Percentiles rank a stretch among this genome's conserved stretches.
phyloP scores from a whole-genome alignment of 2,329 filamentous ascomycete genomes.

The Aspergillus transmontanensis region DNA sequence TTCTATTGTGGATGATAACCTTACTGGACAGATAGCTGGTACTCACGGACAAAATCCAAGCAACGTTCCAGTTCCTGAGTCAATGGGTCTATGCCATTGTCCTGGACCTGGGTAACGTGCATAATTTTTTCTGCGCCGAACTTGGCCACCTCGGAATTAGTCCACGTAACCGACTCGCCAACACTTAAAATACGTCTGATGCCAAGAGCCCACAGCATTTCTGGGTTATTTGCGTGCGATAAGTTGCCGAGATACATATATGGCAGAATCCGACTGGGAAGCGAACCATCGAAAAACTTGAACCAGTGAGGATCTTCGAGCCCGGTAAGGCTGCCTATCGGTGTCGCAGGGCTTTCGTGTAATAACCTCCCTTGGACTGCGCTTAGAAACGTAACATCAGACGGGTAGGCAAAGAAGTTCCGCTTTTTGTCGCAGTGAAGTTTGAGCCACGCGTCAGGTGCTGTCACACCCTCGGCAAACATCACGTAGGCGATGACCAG shows the following conservation, averaged over 20 bases:
- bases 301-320: constrained; percentile 73
- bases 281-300: constrained; percentile 78
- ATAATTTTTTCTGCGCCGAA: constrained; percentile 82
- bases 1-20: neutral
- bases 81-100: constrained; percentile 93
- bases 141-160: constrained; percentile 65
- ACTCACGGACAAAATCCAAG: constrained; percentile 87
- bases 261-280: constrained; percentile 83
- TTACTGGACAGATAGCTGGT: neutral
- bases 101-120: constrained; percentile 82
- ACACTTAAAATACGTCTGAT: constrained; percentile 89
- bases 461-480: constrained; percentile 79
- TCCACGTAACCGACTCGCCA: constrained; percentile 85
- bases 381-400: constrained; percentile 81
- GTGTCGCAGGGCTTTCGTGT: constrained; percentile 47
- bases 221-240: constrained; percentile 89
- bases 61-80: constrained; percentile 84
- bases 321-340: constrained; percentile 25
- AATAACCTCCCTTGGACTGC: constrained; percentile 76
- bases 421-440: constrained; percentile 78
- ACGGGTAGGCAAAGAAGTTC: constrained; percentile 95
- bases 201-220: constrained; percentile 74
- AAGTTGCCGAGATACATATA: constrained; percentile 98
- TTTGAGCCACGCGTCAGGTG: constrained; percentile 83
- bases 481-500: constrained; percentile 90